Evolutionary conservation across 805 yeast species (phyloP).

Genomic region (Pichia nakasei): DNA sequence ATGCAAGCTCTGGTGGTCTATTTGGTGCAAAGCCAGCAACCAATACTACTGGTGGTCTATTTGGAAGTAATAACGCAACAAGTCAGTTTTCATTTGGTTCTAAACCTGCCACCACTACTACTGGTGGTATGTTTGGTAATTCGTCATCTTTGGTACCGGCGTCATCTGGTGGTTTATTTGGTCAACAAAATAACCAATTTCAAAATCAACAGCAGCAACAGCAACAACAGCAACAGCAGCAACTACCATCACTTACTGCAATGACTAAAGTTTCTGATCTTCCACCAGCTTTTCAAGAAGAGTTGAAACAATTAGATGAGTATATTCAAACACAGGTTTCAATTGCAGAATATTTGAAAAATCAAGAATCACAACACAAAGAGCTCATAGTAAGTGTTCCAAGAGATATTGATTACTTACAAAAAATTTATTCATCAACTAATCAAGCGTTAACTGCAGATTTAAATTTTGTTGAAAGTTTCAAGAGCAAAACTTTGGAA

Average conservation of each 20-base stretch:
- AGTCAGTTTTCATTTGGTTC: constrained; percentile 25
- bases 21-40: constrained; percentile 16
- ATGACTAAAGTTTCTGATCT: constrained; percentile 70
- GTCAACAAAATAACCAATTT: not conserved
- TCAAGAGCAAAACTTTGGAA: constrained; percentile 33
- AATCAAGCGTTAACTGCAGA: constrained; percentile 53
- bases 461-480: constrained; percentile 34
- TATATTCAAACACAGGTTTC: constrained; percentile 68
- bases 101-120: constrained; percentile 9
- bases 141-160: constrained; percentile 8
- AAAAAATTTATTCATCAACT: constrained; percentile 51
- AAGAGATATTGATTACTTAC: constrained; percentile 56
- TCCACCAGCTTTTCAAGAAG: constrained; percentile 61
- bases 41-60: constrained; percentile 3
- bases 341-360: constrained; percentile 58
- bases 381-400: constrained; percentile 64
- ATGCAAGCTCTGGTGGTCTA: constrained; percentile 13
- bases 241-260: constrained; percentile 46
- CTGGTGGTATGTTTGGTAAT: constrained; percentile 32
- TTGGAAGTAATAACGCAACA: constrained; percentile 11
- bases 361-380: constrained; percentile 53
- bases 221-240: constrained; percentile 8
- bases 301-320: constrained; percentile 60
- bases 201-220: constrained; percentile 1
- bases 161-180: not conserved